Conservation (phyloP, 352 stramenopile species). For the Pythium insidiosum region DNA sequence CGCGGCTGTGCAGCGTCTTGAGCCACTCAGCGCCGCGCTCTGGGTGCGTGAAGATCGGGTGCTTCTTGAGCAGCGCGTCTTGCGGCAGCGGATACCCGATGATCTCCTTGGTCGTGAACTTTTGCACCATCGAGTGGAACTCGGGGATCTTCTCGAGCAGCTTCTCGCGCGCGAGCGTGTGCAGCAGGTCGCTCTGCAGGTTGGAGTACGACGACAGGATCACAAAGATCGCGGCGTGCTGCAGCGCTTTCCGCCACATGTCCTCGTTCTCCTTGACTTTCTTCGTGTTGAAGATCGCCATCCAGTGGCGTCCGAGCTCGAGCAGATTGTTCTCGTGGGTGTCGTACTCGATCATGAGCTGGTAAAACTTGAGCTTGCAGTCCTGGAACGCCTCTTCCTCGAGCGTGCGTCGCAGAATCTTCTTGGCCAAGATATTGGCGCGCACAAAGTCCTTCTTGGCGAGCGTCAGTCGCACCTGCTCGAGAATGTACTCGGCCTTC, state of each 20-base stretch:
- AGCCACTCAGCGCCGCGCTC: slow-evolving; percentile 80
- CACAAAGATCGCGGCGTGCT: slow-evolving; percentile 74
- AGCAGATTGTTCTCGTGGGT: slow-evolving; percentile 94
- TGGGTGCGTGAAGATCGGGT: slow-evolving; percentile 78
- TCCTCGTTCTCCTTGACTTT: slow-evolving; percentile 60
- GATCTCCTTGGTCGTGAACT: slow-evolving; percentile 97
- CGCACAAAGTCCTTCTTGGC: slow-evolving; percentile 97
- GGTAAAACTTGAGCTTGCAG: slow-evolving; percentile 97
- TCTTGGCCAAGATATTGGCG: slow-evolving; percentile 94
- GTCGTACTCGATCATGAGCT: slow-evolving; percentile 95
- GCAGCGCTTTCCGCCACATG: slow-evolving; percentile 61
- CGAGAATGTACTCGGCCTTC: slow-evolving; percentile 98
- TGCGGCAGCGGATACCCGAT: slow-evolving; percentile 91
- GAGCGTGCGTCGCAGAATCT: slow-evolving; percentile 93
- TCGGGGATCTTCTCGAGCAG: slow-evolving; percentile 52
- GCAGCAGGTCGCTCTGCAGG: slow-evolving; percentile 68
- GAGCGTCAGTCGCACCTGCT: slow-evolving; percentile 96
- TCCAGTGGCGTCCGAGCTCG: slow-evolving; percentile 87
- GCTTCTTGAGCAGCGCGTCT: slow-evolving; percentile 73
- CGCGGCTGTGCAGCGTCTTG: slow-evolving; percentile 85
- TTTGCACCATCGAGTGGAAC: slow-evolving; percentile 56
- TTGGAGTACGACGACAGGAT: slow-evolving; percentile 72
- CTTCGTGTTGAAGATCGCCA: slow-evolving; percentile 77
- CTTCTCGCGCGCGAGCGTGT: slow-evolving; percentile 57
- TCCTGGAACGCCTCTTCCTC: slow-evolving; percentile 93